Evolutionary conservation across 2,329 filamentous ascomycete species (phyloP), one percentile per base, ranked within the genome.

Genomic region (Ceratocystis cubensis): DNA sequence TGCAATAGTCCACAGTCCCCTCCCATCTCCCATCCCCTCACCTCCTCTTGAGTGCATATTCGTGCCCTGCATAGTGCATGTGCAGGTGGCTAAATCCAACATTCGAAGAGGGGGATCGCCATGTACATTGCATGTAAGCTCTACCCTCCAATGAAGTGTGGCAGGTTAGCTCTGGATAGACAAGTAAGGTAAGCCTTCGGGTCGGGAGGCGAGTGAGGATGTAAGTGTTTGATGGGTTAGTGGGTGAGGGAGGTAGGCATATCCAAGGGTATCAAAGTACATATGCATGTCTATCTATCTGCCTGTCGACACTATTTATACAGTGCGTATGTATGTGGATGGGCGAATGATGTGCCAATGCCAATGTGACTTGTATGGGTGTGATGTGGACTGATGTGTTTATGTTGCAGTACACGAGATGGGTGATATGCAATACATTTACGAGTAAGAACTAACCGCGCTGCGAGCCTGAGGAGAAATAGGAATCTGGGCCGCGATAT

Each of bases 11-110:
- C 17, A 15, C 13, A 57, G 53, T 17, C 28, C 53, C 25, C 28
- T 57, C 28, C 53, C 17, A 15, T 28, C 25, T 22, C 25, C 25
- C 25, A 15, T n/a, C 50, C 28, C 28, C 53, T 57, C 6, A 15
- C 17, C 53, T 57, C 53, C 53, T 57, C 53, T 28, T 57, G 53
- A 57, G 53, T 57, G 22, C 53, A 57, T 57, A 57, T 57, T 41
- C 22, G 17, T 57, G 53, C 53, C 53, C 53, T 57, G 53, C 53
- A 57, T 57, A 30, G 53, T 57, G 53, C 53, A 57, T 57, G 53
- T 30, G 28, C 53, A 57, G 10, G 22, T 57, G 53, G 53, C 22
- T 57, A 30, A 33, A 57, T 57, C 53, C 25, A 57, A 10, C 5
- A 22, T 17, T 13, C 10, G 17, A 57, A 33, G 53, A 33, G 53